phyloP scores from a whole-genome alignment of 441 rosid species.

The Bocquillonia castaneifolia region DNA sequence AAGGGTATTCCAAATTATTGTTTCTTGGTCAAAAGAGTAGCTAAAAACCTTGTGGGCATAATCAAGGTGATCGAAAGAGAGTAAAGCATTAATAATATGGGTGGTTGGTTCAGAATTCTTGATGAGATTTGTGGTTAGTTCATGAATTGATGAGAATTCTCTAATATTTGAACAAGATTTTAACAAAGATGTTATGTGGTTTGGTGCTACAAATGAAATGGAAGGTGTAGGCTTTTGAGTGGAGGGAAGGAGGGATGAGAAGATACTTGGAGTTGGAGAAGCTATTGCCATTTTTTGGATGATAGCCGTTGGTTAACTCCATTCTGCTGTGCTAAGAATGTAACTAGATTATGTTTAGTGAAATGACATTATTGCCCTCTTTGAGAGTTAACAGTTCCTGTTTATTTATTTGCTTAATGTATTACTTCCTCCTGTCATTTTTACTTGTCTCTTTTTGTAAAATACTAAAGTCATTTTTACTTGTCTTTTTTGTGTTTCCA shows the following conservation, averaged over 20 bases:
- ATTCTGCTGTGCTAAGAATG: not conserved
- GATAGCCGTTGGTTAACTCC: conserved; percentile 8
- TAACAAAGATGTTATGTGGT: not conserved
- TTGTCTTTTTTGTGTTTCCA: no score
- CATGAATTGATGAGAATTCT: conserved; percentile 15
- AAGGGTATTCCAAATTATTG: conserved; percentile 20
- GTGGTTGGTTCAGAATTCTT: not conserved
- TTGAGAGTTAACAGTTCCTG: no score
- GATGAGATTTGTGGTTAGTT: conserved; percentile 22
- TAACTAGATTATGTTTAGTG: not conserved
- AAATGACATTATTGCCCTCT: not conserved
- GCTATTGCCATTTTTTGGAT: conserved; percentile 9
- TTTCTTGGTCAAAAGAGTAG: conserved; percentile 4
- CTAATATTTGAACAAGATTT: conserved; percentile 14
- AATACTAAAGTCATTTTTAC: no score
- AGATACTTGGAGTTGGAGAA: not conserved
- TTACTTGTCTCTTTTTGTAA: no score
- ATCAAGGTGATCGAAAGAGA: conserved; percentile 8
- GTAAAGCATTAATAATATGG: conserved; percentile 10
- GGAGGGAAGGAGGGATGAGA: not conserved
- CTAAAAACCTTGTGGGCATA: conserved; percentile 9
- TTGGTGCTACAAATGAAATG: not conserved
- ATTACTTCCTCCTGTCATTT: no score
- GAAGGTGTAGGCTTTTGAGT: not conserved
- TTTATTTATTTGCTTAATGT: no score